These are phyloP conservation scores for Marasmius fiardii DNA, from an alignment of 1,284 basidiomycete genomes.

Conservation along the genomic window DNA sequence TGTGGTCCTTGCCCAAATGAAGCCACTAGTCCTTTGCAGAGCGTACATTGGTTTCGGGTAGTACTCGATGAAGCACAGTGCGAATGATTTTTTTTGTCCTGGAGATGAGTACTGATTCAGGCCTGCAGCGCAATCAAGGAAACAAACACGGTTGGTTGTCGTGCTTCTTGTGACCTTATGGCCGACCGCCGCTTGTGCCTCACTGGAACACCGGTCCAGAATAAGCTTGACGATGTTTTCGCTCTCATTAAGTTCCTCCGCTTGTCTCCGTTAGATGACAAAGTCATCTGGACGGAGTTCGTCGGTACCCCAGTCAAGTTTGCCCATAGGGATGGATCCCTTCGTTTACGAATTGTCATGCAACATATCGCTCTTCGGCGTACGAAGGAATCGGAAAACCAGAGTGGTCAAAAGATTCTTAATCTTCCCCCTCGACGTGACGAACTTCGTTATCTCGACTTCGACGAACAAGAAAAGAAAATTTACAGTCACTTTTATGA, in stretches of 20 bases:
- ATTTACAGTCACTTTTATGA: slow-evolving; percentile 89
- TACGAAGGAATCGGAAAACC: slow-evolving; percentile 86
- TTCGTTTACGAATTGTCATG: slow-evolving; percentile 96
- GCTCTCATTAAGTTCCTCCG: slow-evolving; percentile 96
- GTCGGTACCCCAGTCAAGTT: slow-evolving; percentile 91
- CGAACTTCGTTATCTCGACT: slow-evolving; percentile 81
- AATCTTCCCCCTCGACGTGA: slow-evolving; percentile 86
- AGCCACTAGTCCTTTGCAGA: slow-evolving; percentile 85
- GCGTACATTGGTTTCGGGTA: slow-evolving; percentile 96
- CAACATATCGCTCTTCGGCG: slow-evolving; percentile 93
- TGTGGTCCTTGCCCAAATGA: slow-evolving; percentile 46
- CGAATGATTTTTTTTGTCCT: slow-evolving; percentile 30
- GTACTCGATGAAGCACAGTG: slow-evolving; percentile 99
- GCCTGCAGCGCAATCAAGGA: slow-evolving; percentile 89
- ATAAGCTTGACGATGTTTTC: slow-evolving; percentile 97
- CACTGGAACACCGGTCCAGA: slow-evolving; percentile 98
- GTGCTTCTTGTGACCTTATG: slow-evolving; percentile 92
- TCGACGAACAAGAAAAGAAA: slow-evolving; percentile 78
- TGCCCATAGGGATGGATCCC: slow-evolving; percentile 88
- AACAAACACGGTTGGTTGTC: slow-evolving; percentile 88
- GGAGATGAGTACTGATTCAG: slow-evolving; percentile 6
- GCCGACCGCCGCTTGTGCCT: slow-evolving; percentile 92
- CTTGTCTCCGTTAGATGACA: slow-evolving; percentile 90
- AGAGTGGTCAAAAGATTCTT: slow-evolving; percentile 84
- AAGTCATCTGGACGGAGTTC: slow-evolving; percentile 89